These are phyloP conservation scores for Backusella circina DNA, from an alignment of 192 early-diverging fungal genomes.

Conservation along the genomic window DNA sequence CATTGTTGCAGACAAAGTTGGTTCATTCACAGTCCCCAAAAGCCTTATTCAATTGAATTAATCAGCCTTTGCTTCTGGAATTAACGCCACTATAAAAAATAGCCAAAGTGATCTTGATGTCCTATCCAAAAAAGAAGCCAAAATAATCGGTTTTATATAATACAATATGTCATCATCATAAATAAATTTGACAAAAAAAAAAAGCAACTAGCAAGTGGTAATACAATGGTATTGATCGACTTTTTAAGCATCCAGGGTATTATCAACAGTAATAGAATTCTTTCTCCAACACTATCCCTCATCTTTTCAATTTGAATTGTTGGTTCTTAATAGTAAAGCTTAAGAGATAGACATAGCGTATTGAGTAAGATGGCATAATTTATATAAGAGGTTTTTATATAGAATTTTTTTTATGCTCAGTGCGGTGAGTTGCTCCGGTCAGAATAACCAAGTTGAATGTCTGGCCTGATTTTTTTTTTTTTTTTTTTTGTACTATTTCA, in stretches of 20 bases:
- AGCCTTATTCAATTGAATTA: background rate
- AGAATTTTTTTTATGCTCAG: background rate
- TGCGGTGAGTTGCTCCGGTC: background rate
- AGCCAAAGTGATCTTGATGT: background rate
- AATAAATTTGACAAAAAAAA: background rate
- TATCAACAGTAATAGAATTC: background rate
- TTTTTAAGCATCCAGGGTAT: background rate
- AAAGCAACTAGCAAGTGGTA: background rate
- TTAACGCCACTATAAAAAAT: background rate
- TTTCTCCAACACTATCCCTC: background rate
- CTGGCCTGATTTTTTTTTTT: background rate
- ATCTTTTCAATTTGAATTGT: background rate
- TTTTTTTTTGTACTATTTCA: background rate
- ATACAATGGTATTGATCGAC: background rate
- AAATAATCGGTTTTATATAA: background rate
- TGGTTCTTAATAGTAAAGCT: background rate
- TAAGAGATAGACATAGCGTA: background rate
- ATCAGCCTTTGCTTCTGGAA: background rate
- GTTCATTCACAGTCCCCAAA: background rate
- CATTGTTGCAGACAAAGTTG: background rate
- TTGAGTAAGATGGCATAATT: no score
- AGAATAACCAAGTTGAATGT: background rate
- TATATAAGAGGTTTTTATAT: background rate
- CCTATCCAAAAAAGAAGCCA: background rate
- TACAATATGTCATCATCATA: background rate